Evolutionary conservation across 805 yeast genomes (phyloP).

Genomic region (Candida nanaspora): DNA sequence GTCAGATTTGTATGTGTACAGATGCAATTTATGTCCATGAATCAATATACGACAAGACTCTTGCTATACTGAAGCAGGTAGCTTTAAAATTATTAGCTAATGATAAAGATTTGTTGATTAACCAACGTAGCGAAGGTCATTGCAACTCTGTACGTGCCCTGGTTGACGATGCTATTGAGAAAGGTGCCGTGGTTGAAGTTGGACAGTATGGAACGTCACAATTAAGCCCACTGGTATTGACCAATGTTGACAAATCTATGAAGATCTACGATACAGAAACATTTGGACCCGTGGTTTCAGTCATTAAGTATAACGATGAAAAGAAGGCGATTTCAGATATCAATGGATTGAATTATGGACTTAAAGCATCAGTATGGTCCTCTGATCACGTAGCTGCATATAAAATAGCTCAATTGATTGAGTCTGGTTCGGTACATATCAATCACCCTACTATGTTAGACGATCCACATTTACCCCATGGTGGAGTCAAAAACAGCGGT

Average conservation of each 20-base stretch:
- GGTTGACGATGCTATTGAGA: conserved; percentile 26
- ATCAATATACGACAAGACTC: conserved; percentile 24
- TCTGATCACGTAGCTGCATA: conserved; percentile 27
- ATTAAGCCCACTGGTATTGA: conserved; percentile 26
- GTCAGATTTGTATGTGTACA: conserved; percentile 42
- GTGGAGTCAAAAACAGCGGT: conserved; percentile 38
- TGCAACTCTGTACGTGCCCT: conserved; percentile 18
- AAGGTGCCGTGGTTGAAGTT: conserved; percentile 26
- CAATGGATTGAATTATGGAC: conserved; percentile 28
- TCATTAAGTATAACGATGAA: conserved; percentile 20
- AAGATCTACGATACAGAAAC: conserved; percentile 25
- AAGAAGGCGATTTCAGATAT: conserved; percentile 16
- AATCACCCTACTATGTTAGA: conserved; percentile 21
- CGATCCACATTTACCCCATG: conserved; percentile 32
- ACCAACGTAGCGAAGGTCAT: conserved; percentile 25
- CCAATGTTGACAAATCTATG: conserved; percentile 25
- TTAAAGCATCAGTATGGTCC: conserved; percentile 38
- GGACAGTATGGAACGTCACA: conserved; percentile 5
- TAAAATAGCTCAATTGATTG: conserved; percentile 26
- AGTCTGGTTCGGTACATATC: conserved; percentile 34
- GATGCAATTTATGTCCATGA: conserved; percentile 32
- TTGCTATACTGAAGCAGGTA: conserved; percentile 10
- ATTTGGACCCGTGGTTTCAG: conserved; percentile 36
- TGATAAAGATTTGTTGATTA: conserved; percentile 11
- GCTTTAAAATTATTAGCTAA: conserved; percentile 5